Conservation (phyloP, 306 rosid genomes). For the Ochetophila trinervis region DNA sequence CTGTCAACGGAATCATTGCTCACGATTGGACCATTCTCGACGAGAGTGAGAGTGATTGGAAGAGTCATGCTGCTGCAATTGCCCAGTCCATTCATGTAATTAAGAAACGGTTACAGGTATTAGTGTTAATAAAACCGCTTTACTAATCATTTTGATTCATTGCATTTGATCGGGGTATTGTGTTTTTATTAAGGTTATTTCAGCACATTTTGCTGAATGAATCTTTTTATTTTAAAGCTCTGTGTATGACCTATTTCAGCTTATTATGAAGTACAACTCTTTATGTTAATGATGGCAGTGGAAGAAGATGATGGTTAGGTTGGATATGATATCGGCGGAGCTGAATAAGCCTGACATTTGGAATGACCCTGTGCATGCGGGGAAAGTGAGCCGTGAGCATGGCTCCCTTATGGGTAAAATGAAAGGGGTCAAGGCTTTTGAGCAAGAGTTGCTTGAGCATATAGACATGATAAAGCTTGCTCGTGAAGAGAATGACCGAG, state of each 20-base stretch:
- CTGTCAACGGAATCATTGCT: slow-evolving; percentile 58
- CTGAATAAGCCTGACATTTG: slow-evolving; percentile 69
- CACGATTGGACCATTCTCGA: slow-evolving; percentile 61
- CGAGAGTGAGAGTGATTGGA: slow-evolving; percentile 79
- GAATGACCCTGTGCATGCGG: slow-evolving; percentile 76
- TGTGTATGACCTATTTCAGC: slow-evolving; percentile 9
- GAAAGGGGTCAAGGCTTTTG: slow-evolving; percentile 78
- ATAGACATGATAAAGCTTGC: slow-evolving; percentile 90
- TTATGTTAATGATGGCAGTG: slow-evolving; percentile 54
- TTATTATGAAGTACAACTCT: not conserved
- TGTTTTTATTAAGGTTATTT: not conserved
- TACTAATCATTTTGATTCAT: not conserved
- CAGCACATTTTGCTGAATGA: not conserved
- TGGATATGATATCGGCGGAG: slow-evolving; percentile 59
- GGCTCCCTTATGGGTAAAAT: slow-evolving; percentile 80
- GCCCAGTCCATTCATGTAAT: slow-evolving; percentile 79
- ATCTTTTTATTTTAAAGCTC: not conserved
- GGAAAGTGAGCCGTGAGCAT: slow-evolving; percentile 79
- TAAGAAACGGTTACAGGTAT: slow-evolving; percentile 82
- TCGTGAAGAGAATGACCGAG: slow-evolving; percentile 67
- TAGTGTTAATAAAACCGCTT: not conserved
- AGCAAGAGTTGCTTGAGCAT: slow-evolving; percentile 79
- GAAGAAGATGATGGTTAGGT: slow-evolving; percentile 69
- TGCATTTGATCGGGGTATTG: not conserved
- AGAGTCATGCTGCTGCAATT: slow-evolving; percentile 79